These are phyloP conservation scores for Punica granatum DNA, from an alignment of 345 rosid genomes.

Conservation along the genomic window DNA sequence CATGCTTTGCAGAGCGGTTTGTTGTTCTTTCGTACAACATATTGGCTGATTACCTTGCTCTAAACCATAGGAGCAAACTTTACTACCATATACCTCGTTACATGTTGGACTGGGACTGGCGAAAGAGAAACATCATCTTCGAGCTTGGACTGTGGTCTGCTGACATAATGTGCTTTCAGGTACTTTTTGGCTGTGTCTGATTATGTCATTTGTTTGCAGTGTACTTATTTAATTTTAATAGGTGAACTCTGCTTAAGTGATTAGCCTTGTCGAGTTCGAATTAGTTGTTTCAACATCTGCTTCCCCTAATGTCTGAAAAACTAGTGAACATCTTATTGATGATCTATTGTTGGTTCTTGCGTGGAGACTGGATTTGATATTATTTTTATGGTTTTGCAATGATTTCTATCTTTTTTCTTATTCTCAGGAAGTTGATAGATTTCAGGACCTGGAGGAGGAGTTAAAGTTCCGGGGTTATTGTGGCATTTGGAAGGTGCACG, in stretches of 20 bases:
- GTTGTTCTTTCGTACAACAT: conserved; percentile 76
- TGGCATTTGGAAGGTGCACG: conserved; percentile 80
- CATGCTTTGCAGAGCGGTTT: conserved; percentile 55
- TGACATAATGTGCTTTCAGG: conserved; percentile 96
- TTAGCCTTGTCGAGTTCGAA: neutral
- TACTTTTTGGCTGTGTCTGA: conserved; percentile 5
- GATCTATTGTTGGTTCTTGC: neutral
- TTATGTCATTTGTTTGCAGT: neutral
- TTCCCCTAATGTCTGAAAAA: neutral
- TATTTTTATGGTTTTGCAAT: neutral
- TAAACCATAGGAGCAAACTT: conserved; percentile 59
- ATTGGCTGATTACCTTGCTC: conserved; percentile 88
- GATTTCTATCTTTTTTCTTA: neutral
- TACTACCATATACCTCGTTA: conserved; percentile 75
- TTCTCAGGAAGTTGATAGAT: conserved; percentile 85
- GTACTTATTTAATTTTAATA: neutral
- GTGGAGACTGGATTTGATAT: neutral
- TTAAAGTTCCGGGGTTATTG: conserved; percentile 58
- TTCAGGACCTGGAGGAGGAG: conserved; percentile 67
- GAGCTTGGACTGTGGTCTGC: conserved; percentile 93
- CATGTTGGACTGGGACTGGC: conserved; percentile 77
- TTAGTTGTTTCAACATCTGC: neutral
- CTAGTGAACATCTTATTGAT: neutral
- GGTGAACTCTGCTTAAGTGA: neutral
- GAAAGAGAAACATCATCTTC: conserved; percentile 59